Evolutionary conservation across 2,329 filamentous ascomycete species (phyloP).

Genomic region (Dothistroma pini): DNA sequence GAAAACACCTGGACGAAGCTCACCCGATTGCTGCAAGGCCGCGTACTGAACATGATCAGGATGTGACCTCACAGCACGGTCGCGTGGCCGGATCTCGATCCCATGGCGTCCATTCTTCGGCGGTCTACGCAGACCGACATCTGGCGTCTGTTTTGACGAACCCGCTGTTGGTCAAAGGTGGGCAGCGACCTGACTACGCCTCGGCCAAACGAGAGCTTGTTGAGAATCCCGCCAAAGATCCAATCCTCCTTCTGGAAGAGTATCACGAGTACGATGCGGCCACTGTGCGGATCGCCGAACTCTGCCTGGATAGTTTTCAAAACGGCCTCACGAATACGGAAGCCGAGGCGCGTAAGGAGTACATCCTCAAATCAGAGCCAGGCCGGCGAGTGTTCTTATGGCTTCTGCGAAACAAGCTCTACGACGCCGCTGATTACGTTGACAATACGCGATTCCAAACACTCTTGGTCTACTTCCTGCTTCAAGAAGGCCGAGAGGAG

Average conservation of each 20-base stretch:
- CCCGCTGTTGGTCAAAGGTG: constrained; percentile 41
- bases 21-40: constrained; percentile 41
- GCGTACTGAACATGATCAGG: constrained; percentile 22
- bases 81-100: constrained; percentile 3
- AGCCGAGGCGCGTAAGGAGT: constrained; percentile 11
- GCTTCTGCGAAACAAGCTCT: constrained; percentile 25
- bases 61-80: constrained; percentile 7
- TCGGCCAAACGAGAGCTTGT: constrained; percentile 30
- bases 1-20: constrained; percentile 58
- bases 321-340: constrained; percentile 17
- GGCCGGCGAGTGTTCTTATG: constrained; percentile 31
- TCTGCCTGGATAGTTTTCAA: constrained; percentile 38
- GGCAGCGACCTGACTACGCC: constrained; percentile 11
- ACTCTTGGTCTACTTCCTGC: constrained; percentile 24
- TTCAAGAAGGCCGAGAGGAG: constrained; percentile 29
- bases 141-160: constrained; percentile 50
- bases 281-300: constrained; percentile 36
- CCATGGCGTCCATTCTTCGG: constrained; percentile 34
- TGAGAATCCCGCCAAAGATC: constrained; percentile 33
- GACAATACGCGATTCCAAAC: constrained; percentile 22
- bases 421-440: constrained; percentile 21
- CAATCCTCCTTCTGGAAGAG: constrained; percentile 40
- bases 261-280: constrained; percentile 39
- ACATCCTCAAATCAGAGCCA: constrained; percentile 21
- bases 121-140: constrained; percentile 43